Evolutionary conservation across 257 asterid species (phyloP).

Genomic region (Solanum appendiculatum): DNA sequence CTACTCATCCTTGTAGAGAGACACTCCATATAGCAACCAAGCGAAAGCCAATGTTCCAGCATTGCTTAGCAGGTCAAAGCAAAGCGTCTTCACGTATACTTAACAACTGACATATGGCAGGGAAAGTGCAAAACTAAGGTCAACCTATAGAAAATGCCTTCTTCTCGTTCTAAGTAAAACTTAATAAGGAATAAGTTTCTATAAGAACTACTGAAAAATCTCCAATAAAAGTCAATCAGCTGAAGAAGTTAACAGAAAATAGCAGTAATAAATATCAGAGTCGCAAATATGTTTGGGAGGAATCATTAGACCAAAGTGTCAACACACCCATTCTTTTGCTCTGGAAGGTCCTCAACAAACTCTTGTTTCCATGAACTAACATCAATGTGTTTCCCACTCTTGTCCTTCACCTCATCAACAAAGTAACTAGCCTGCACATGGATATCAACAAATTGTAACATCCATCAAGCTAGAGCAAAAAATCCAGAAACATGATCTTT

Average conservation of each 20-base stretch:
- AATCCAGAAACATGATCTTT: background rate
- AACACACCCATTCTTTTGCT: constrained; percentile 65
- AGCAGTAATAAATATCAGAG: background rate
- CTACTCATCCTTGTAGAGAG: background rate
- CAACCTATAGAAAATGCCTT: background rate
- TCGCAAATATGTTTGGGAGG: background rate
- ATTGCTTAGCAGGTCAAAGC: background rate
- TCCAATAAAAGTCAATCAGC: background rate
- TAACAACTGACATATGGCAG: background rate
- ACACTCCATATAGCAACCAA: background rate
- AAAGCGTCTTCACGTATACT: background rate
- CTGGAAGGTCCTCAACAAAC: constrained; percentile 63
- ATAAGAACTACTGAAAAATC: background rate
- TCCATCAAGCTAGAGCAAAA: background rate
- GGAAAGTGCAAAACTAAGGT: background rate
- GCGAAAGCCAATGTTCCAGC: background rate
- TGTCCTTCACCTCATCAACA: constrained; percentile 91
- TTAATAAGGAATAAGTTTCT: background rate
- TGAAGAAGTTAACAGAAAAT: background rate
- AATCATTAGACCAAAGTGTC: background rate
- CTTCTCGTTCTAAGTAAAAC: background rate
- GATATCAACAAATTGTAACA: background rate
- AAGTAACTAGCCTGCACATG: constrained; percentile 60
- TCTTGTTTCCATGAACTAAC: constrained; percentile 68
- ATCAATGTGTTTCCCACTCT: constrained; percentile 52